phyloP scores from a whole-genome alignment of 1,139 yeast species.

The Debaryomycetaceae sp. region DNA sequence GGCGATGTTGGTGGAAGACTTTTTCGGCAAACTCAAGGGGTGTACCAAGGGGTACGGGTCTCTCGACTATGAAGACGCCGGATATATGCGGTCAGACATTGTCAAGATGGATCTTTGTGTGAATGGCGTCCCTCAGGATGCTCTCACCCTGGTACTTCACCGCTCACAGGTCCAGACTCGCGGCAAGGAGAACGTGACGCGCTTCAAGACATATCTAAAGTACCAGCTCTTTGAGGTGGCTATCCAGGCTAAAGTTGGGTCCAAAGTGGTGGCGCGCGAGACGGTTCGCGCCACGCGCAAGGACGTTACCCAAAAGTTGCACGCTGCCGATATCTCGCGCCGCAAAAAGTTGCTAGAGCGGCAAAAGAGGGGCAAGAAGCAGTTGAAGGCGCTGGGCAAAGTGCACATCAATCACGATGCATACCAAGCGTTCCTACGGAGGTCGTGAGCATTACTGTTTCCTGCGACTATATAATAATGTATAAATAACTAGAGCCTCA shows the following conservation, averaged over 20 bases:
- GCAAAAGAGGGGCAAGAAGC: constrained; percentile 91
- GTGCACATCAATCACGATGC: constrained; percentile 79
- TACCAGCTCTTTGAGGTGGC: constrained; percentile 87
- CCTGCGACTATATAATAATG: neutral
- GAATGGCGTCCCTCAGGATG: constrained; percentile 86
- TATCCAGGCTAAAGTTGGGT: constrained; percentile 83
- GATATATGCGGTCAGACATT: constrained; percentile 68
- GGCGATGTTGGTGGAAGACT: constrained; percentile 86
- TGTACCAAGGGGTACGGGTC: constrained; percentile 89
- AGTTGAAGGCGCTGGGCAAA: constrained; percentile 69
- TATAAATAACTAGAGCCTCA: constrained; percentile 20
- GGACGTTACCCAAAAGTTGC: constrained; percentile 84
- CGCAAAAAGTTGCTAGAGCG: constrained; percentile 78
- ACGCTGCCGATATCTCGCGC: constrained; percentile 88
- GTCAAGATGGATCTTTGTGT: constrained; percentile 84
- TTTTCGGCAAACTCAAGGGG: constrained; percentile 87
- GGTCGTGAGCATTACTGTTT: constrained; percentile 1
- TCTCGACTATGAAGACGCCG: constrained; percentile 88
- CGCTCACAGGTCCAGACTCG: constrained; percentile 57
- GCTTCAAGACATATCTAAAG: constrained; percentile 67
- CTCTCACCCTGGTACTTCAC: constrained; percentile 85
- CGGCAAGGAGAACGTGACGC: constrained; percentile 75
- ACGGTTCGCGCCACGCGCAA: constrained; percentile 89
- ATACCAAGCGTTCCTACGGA: constrained; percentile 53
- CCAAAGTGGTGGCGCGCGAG: constrained; percentile 78